phyloP scores from a whole-genome alignment of 2,329 filamentous ascomycete genomes.

The Orbilia ellipsospora region DNA sequence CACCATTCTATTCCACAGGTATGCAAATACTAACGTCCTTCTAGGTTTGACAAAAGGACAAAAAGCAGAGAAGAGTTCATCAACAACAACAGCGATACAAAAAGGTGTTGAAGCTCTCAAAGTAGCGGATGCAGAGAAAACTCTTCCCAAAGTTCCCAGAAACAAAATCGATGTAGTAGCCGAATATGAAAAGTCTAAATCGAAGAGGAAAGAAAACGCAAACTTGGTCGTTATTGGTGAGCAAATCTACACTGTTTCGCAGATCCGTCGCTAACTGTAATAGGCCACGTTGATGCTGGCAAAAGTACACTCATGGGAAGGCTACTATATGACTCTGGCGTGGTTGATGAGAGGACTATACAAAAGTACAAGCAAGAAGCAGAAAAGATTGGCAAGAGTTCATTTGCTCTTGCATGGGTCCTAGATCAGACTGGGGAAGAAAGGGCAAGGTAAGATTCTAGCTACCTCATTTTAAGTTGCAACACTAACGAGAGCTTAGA shows the following conservation, averaged over 20 bases:
- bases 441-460: conserved; percentile 72
- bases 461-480: too few relatives aligned
- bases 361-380: conserved; percentile 90
- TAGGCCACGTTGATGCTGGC: conserved; percentile 94
- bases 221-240: conserved; percentile 93
- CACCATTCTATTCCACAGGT: too few relatives aligned
- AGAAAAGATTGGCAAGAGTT: conserved; percentile 90
- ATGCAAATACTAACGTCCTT: neutral
- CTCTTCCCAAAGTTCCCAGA: conserved; percentile 14
- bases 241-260: conserved; percentile 58
- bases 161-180: conserved; percentile 87
- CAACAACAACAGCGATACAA: conserved; percentile 65
- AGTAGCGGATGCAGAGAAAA: conserved; percentile 24
- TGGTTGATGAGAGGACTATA: conserved; percentile 86
- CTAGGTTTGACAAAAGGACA: conserved; percentile 50
- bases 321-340: conserved; percentile 86
- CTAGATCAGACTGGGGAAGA: conserved; percentile 93
- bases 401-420: conserved; percentile 96
- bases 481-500: conserved; percentile 63
- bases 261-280: conserved; percentile 35
- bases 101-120: conserved; percentile 70
- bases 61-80: conserved; percentile 66
- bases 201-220: conserved; percentile 75
- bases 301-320: conserved; percentile 98
- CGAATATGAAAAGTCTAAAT: conserved; percentile 79